Conservation (phyloP, 176 grass and related monocot genomes). For the Carex parvula region DNA sequence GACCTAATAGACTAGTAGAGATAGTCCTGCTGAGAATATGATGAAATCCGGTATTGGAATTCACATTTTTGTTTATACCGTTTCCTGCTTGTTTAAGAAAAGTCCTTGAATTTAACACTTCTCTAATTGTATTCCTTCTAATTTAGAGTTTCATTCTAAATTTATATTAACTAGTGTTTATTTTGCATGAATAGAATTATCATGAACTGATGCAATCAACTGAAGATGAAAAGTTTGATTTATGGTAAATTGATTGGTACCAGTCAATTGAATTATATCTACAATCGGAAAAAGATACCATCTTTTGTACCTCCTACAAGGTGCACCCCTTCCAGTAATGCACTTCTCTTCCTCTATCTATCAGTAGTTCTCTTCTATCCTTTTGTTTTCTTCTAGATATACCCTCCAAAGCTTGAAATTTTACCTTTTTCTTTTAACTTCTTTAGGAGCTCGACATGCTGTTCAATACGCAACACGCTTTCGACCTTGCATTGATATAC, state of each 20-base stretch:
- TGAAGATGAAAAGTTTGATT: neutral
- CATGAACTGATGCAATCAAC: conserved; percentile 10
- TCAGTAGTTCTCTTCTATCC: neutral
- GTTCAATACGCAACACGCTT: conserved; percentile 44
- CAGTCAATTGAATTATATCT: conserved; percentile 6
- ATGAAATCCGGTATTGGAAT: too few species aligned
- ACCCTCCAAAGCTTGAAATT: too few species aligned
- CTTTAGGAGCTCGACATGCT: conserved; percentile 18
- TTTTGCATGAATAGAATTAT: neutral
- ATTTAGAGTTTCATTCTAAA: neutral
- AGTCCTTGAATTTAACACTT: too few species aligned
- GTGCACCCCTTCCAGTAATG: conserved; percentile 34
- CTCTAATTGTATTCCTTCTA: neutral
- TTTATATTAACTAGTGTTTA: neutral
- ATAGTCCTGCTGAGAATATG: too few species aligned
- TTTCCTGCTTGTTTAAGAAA: too few species aligned
- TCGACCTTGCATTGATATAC: conserved; percentile 88
- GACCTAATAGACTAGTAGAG: too few species aligned
- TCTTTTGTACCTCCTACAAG: too few species aligned
- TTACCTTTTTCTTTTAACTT: conserved; percentile 5
- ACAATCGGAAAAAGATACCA: neutral
- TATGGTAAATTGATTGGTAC: neutral
- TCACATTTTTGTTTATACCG: too few species aligned
- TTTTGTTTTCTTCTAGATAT: too few species aligned
- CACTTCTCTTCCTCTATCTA: neutral